Conservation (phyloP, 2,329 filamentous ascomycete species). For the Fusarium udum region DNA sequence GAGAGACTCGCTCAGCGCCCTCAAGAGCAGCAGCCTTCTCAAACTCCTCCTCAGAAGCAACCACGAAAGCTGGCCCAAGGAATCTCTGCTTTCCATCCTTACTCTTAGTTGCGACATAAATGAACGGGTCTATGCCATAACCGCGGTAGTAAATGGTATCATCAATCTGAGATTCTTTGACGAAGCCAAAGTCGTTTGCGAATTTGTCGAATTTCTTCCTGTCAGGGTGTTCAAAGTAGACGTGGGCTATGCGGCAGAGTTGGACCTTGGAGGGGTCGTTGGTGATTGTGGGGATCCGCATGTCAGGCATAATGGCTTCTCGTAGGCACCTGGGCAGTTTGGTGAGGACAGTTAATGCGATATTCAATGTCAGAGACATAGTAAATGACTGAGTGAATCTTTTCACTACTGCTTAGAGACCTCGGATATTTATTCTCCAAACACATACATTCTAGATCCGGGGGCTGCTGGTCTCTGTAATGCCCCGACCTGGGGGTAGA, state of each 20-base stretch:
- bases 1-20: not conserved
- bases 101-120: not conserved
- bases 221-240: not conserved
- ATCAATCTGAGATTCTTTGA: not conserved
- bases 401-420: rapidly evolving
- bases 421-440: not conserved
- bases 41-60: not conserved
- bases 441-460: not conserved
- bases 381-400: not conserved
- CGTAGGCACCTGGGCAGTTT: not conserved
- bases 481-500: too few relatives aligned
- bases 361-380: not conserved
- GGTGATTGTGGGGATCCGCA: not conserved
- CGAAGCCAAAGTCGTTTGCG: not conserved
- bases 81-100: not conserved
- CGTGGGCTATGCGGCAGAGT: not conserved
- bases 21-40: not conserved
- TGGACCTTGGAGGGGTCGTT: not conserved
- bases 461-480: not conserved
- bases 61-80: not conserved
- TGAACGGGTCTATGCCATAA: not conserved
- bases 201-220: not conserved
- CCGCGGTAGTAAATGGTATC: not conserved
- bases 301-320: not conserved
- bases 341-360: not conserved